Evolutionary conservation across 2,329 filamentous ascomycete genomes (phyloP).

Genomic region (Alternaria angustiovoidea): DNA sequence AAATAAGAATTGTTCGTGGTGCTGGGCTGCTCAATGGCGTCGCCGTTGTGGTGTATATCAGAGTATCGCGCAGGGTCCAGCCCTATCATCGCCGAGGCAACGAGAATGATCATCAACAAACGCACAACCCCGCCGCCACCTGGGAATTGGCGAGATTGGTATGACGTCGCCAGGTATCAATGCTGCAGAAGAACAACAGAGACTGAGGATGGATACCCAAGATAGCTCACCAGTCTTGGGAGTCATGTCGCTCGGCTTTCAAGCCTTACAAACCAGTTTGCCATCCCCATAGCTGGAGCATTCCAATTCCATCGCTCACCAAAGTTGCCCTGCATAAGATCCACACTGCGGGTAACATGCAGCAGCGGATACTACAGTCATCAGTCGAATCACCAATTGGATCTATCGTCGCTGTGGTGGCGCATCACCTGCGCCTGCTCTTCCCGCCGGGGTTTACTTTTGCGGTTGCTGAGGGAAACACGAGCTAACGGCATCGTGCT

Average conservation of each 20-base stretch:
- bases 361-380: conserved; percentile 8
- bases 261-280: background rate
- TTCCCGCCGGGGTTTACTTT: conserved; percentile 11
- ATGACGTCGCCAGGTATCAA: conserved; percentile 12
- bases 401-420: conserved; percentile 3
- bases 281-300: conserved; percentile 17
- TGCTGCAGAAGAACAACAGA: conserved; percentile 9
- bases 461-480: conserved; percentile 12
- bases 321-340: conserved; percentile 20
- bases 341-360: conserved; percentile 14
- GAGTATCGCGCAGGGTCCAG: conserved; percentile 24
- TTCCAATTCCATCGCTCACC: conserved; percentile 2
- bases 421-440: conserved; percentile 4
- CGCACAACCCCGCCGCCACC: conserved; percentile 30
- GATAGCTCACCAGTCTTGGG: background rate
- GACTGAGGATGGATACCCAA: conserved; percentile 1
- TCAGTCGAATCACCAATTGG: conserved; percentile 11
- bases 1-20: conserved; percentile 35
- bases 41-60: conserved; percentile 26
- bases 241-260: conserved; percentile 1
- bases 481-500: conserved; percentile 3
- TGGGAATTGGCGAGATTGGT: conserved; percentile 16
- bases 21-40: conserved; percentile 15
- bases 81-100: conserved; percentile 37
- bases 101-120: conserved; percentile 34